These are phyloP conservation scores for Hansfordia pulvinata DNA, from an alignment of 2,329 filamentous ascomycete genomes.

Conservation along the genomic window DNA sequence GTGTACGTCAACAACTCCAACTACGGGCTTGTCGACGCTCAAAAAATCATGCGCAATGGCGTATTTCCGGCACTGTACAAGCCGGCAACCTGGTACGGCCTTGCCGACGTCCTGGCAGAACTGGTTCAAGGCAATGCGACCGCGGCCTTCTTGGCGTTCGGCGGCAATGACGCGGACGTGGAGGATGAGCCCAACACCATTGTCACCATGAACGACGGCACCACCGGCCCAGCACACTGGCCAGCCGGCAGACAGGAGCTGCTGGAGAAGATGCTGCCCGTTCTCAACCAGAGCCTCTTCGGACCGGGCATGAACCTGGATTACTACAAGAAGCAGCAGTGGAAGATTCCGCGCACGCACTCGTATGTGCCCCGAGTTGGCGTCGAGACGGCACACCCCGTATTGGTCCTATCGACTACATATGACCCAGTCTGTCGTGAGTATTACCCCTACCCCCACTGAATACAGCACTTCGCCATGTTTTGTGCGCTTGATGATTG, in stretches of 20 bases:
- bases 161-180: constrained; percentile 4
- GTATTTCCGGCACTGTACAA: constrained; percentile 25
- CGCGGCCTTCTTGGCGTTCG: constrained; percentile 20
- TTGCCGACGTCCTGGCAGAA: constrained; percentile 19
- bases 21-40: constrained; percentile 23
- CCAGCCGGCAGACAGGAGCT: constrained; percentile 17
- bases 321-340: constrained; percentile 17
- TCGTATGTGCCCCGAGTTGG: constrained; percentile 11
- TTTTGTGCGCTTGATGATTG: constrained; percentile 7
- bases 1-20: constrained; percentile 27
- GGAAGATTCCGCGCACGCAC: constrained; percentile 15
- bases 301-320: constrained; percentile 10
- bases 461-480: constrained; percentile 8
- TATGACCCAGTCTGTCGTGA: constrained; percentile 41
- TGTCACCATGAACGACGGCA: constrained; percentile 17
- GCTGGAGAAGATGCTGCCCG: constrained; percentile 19
- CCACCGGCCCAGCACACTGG: constrained; percentile 17
- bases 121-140: constrained; percentile 26
- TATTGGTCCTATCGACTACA: constrained; percentile 40
- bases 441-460: constrained; percentile 17
- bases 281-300: constrained; percentile 19
- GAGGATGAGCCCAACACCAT: constrained; percentile 15
- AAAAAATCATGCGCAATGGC: constrained; percentile 19
- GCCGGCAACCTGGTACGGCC: constrained; percentile 20
- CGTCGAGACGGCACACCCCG: constrained; percentile 30